A percentile compares a stretch with the other conserved stretches of the same genome.
These are phyloP conservation scores for Penicillium griseofulvum DNA, from an alignment of 2,329 filamentous ascomycete species.

Conservation along the genomic window DNA sequence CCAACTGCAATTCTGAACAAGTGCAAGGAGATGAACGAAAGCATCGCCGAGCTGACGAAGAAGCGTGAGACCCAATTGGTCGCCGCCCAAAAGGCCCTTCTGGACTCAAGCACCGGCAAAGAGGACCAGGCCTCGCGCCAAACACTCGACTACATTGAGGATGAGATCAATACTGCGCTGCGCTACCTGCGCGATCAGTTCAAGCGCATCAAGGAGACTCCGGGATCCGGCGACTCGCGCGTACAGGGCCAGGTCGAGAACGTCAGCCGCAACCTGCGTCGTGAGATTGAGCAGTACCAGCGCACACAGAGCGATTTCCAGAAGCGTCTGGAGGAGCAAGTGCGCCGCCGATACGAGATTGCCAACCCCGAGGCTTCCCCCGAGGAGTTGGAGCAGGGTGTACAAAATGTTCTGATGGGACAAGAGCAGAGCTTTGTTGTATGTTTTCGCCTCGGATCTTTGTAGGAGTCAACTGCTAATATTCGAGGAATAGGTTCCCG, in stretches of 20 bases:
- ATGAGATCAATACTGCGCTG: constrained; percentile 81
- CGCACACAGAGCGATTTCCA: constrained; percentile 75
- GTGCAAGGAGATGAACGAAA: constrained; percentile 74
- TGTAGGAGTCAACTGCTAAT: not conserved
- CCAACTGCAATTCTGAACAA: constrained; percentile 80
- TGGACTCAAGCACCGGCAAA: constrained; percentile 71
- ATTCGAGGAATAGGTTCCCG: constrained; percentile 28
- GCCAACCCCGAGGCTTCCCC: constrained; percentile 78
- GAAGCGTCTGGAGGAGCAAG: constrained; percentile 76
- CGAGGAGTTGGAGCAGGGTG: constrained; percentile 72
- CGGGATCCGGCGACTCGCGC: constrained; percentile 68
- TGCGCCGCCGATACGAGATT: constrained; percentile 86
- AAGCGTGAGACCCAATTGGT: constrained; percentile 47
- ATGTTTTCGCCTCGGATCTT: constrained; percentile 41
- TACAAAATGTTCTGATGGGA: constrained; percentile 62
- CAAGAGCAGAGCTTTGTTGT: constrained; percentile 80
- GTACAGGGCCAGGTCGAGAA: constrained; percentile 79
- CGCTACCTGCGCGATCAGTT: constrained; percentile 75
- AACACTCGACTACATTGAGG: constrained; percentile 69
- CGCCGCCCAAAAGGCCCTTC: constrained; percentile 68
- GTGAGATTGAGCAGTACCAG: constrained; percentile 78
- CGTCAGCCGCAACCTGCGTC: constrained; percentile 75
- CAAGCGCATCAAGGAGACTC: constrained; percentile 76
- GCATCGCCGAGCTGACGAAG: constrained; percentile 70
- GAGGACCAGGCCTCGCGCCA: constrained; percentile 64